A percentile compares a stretch with the other conserved stretches of the same genome.
Evolutionary conservation across 306 rosid genomes (phyloP).

Genomic region (Potentilla sterilis): DNA sequence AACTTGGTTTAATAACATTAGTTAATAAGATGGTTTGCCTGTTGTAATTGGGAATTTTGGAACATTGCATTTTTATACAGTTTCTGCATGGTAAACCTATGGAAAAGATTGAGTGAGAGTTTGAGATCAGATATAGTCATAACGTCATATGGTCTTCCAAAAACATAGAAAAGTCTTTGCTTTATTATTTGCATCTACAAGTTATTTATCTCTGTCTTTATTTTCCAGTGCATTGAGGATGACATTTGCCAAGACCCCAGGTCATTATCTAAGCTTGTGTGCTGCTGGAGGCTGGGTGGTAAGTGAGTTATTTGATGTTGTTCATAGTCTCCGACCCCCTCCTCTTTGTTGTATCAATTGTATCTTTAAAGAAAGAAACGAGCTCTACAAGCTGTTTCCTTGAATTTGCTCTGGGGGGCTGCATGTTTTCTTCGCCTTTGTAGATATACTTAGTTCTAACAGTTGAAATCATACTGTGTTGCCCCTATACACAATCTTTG

Average conservation of each 20-base stretch:
- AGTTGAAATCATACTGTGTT: conserved; percentile 35
- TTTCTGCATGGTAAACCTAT: not conserved
- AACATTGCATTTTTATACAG: not conserved
- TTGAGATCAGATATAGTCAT: not conserved
- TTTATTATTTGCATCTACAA: not conserved
- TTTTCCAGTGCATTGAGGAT: conserved; percentile 57
- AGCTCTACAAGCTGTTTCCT: conserved; percentile 35
- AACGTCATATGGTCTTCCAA: not conserved
- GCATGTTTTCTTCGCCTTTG: conserved; percentile 37
- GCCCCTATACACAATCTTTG: conserved; percentile 29
- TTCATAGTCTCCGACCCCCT: conserved; percentile 42
- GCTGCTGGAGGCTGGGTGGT: conserved; percentile 52
- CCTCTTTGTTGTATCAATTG: conserved; percentile 32
- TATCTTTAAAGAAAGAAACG: conserved; percentile 30
- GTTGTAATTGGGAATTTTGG: not conserved
- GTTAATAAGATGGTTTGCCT: not conserved
- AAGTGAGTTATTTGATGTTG: conserved; percentile 44
- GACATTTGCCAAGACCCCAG: conserved; percentile 40
- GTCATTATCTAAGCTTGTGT: conserved; percentile 36
- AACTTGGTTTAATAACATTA: not conserved
- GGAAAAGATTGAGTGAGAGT: not conserved
- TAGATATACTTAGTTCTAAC: conserved; percentile 38
- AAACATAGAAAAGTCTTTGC: not conserved
- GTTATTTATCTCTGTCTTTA: conserved; percentile 17
- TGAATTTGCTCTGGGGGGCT: conserved; percentile 39